Conservation (phyloP, 164 flowering plant species). For the Stephania japonica region DNA sequence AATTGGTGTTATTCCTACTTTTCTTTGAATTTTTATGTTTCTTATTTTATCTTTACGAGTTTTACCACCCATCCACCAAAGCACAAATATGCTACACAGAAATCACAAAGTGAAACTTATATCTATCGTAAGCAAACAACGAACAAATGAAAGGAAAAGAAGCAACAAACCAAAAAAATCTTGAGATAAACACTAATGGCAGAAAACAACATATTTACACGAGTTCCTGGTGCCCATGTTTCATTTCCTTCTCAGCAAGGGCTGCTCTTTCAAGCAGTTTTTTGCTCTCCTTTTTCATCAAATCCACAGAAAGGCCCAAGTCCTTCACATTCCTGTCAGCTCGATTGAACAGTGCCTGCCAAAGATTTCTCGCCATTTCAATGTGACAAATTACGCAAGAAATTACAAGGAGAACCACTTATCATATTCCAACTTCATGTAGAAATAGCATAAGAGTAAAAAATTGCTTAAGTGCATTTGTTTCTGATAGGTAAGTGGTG, state of each 20-base stretch:
- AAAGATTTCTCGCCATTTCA: constrained; percentile 11
- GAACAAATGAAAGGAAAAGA: not conserved
- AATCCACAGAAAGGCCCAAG: constrained; percentile 59
- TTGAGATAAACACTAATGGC: not conserved
- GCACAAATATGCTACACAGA: too few relatives aligned
- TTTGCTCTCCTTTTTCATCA: constrained; percentile 76
- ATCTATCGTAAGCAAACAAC: not conserved
- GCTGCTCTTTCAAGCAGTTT: constrained; percentile 80
- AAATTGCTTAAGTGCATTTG: too few relatives aligned
- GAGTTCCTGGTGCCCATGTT: constrained; percentile 54
- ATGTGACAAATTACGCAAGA: constrained; percentile 4
- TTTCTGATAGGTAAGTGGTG: too few relatives aligned
- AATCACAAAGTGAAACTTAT: too few relatives aligned
- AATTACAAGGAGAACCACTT: not conserved
- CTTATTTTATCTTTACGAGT: too few relatives aligned
- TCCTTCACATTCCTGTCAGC: constrained; percentile 73
- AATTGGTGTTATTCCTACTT: too few relatives aligned
- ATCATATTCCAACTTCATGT: not conserved
- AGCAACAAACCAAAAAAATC: not conserved
- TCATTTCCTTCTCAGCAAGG: constrained; percentile 84
- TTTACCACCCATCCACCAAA: too few relatives aligned
- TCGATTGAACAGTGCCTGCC: constrained; percentile 67
- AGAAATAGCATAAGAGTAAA: too few relatives aligned
- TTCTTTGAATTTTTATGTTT: too few relatives aligned
- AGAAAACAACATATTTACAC: constrained; percentile 24